Evolutionary conservation across 768 basidiomycete genomes (phyloP), one percentile per base, ranked within the genome.

Genomic region (Vishniacozyma victoriae): DNA sequence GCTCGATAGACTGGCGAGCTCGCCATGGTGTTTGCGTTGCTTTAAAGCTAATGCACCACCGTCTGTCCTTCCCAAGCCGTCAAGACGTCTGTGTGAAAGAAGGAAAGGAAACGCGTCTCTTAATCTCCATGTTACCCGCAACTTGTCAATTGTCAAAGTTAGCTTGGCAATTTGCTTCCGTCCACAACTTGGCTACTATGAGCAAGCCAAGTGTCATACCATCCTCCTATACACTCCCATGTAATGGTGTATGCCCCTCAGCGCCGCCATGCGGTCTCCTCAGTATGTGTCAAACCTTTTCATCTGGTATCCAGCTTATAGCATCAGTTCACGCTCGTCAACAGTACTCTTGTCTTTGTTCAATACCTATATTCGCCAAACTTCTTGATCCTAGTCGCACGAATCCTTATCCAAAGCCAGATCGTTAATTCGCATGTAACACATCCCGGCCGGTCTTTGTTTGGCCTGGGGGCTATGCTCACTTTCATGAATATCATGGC

Each of bases 221-320:
- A n/a, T n/a, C n/a, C n/a, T n/a, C n/a, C n/a, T n/a, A n/a, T n/a
- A n/a, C n/a, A n/a, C n/a, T n/a, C 29, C 9, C 29, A 33, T 33
- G 29, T 9, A n/a, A 60, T 67, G 62, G 57, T 60, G n/a, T 67
- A 63, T 45, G 54, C 41, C 13, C 61, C 62, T 18, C 64, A 67
- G 26, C 50, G 64, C 15, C 59, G 64, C 11, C 64, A 67, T 61
- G 59, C 57, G 22, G 59, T 61, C 31, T 51, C 57, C n/a, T 46
- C 51, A 25, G 64, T 63, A 20, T 50, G 61, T 60, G 2, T 15
- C 23, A 7, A 4, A 18, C 9, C 11, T 22, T 22, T 26, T 23
- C 5, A 33, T 33, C 43, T 18, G 5, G 18, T 5, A 33, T 33
- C 9, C 9, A 33, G 29, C 19, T 23, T 19, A n/a, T 38, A 7